These are phyloP conservation scores for Trichoderma aggressivum DNA, from an alignment of 2,329 filamentous ascomycete species.

Conservation along the genomic window DNA sequence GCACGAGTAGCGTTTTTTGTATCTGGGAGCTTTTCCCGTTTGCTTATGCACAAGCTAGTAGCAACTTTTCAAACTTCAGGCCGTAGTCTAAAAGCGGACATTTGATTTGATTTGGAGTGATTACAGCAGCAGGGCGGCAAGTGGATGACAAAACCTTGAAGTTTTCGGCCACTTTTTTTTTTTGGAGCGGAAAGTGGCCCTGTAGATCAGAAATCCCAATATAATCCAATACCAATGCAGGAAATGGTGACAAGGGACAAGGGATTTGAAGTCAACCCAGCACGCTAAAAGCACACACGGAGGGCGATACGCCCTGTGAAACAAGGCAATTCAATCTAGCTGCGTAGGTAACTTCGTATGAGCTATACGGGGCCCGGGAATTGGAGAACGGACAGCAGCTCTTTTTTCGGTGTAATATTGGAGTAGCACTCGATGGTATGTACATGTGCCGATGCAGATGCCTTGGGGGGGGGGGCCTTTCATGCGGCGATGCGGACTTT, in stretches of 20 bases:
- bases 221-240: background rate
- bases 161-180: background rate
- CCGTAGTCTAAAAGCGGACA: background rate
- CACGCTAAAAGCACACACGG: background rate
- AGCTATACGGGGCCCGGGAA: background rate
- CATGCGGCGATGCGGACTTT: background rate
- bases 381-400: background rate
- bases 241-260: background rate
- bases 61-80: background rate
- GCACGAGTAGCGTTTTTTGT: background rate
- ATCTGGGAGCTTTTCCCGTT: background rate
- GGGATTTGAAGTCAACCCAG: background rate
- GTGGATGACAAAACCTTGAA: background rate
- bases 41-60: background rate
- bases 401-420: background rate
- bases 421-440: background rate
- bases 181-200: background rate
- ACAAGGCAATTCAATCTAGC: background rate
- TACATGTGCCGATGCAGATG: background rate
- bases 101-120: conserved; percentile 10
- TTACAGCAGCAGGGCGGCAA: background rate
- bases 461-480: background rate
- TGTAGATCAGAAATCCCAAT: background rate
- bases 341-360: background rate
- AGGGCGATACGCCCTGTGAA: background rate